These are phyloP conservation scores for Metarhizium guizhouense DNA, from an alignment of 2,329 filamentous ascomycete species.

Conservation along the genomic window DNA sequence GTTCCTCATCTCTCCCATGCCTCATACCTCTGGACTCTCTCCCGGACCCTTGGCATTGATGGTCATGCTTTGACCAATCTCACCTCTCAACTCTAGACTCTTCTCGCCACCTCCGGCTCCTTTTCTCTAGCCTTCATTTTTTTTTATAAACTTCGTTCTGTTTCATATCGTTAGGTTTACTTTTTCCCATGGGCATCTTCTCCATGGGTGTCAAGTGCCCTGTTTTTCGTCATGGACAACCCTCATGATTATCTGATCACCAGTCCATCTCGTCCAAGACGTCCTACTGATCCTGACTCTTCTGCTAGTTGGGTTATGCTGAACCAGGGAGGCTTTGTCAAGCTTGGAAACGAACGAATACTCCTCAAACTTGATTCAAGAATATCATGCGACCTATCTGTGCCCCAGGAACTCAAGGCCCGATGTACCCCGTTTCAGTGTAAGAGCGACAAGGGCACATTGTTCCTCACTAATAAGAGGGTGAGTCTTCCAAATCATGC, in stretches of 20 bases:
- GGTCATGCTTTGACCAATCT: neutral
- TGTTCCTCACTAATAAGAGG: constrained; percentile 78
- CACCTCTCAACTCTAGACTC: neutral
- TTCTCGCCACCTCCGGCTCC: neutral
- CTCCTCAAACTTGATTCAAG: constrained; percentile 73
- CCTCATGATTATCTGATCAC: constrained; percentile 32
- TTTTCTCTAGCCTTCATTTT: constrained; percentile 5
- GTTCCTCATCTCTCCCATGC: neutral
- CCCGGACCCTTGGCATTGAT: constrained; percentile 4
- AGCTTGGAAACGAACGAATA: constrained; percentile 73
- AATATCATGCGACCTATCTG: constrained; percentile 66
- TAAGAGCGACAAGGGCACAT: constrained; percentile 64
- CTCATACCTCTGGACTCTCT: neutral
- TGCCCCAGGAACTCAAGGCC: constrained; percentile 53
- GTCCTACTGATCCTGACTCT: constrained; percentile 42
- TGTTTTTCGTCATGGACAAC: constrained; percentile 27
- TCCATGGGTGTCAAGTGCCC: constrained; percentile 19
- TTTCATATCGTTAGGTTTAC: constrained; percentile 4
- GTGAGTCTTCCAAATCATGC: constrained; percentile 37
- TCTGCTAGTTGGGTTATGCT: constrained; percentile 82
- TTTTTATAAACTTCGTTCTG: constrained; percentile 1
- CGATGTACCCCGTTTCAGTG: constrained; percentile 56
- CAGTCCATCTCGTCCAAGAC: constrained; percentile 22
- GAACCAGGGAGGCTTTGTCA: constrained; percentile 68
- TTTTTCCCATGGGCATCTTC: constrained; percentile 9